A percentile compares a stretch with the other conserved stretches of the same genome.
Evolutionary conservation across 2,329 filamentous ascomycete genomes (phyloP).

Genomic region (Arthrobotrys musiformis): DNA sequence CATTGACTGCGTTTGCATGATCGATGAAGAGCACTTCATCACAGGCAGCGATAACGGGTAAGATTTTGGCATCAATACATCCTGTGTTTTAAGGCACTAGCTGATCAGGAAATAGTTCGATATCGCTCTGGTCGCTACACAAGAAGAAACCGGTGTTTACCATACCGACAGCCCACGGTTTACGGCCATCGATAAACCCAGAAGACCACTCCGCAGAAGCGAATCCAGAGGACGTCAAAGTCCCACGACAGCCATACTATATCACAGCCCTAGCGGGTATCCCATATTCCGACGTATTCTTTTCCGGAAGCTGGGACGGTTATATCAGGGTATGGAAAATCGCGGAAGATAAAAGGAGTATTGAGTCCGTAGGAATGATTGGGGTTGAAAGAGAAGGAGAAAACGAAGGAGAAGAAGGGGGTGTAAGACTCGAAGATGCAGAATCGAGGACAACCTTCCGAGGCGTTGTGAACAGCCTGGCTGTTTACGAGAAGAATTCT

Average conservation of each 20-base stretch:
- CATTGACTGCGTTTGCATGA: slow-evolving; percentile 89
- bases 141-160: slow-evolving; percentile 95
- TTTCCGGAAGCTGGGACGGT: slow-evolving; percentile 96
- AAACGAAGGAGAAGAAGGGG: slow-evolving; percentile 57
- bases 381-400: slow-evolving; percentile 63
- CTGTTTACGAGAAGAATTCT: slow-evolving; percentile 74
- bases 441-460: slow-evolving; percentile 64
- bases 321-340: slow-evolving; percentile 86
- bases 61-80: neutral
- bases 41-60: slow-evolving; percentile 91
- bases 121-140: slow-evolving; percentile 86
- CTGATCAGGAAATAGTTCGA: slow-evolving; percentile 57
- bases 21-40: slow-evolving; percentile 88
- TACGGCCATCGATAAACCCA: slow-evolving; percentile 76
- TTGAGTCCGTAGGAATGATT: slow-evolving; percentile 78
- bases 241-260: slow-evolving; percentile 78
- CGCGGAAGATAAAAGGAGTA: slow-evolving; percentile 80
- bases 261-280: slow-evolving; percentile 89
- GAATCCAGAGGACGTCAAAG: slow-evolving; percentile 71
- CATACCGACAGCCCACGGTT: slow-evolving; percentile 81
- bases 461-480: slow-evolving; percentile 88
- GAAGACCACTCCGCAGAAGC: slow-evolving; percentile 78
- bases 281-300: slow-evolving; percentile 87
- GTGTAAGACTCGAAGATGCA: slow-evolving; percentile 47
- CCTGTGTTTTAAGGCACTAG: neutral